Conservation (phyloP, 108 stramenopile species). For the Discostella pseudostelligera region DNA sequence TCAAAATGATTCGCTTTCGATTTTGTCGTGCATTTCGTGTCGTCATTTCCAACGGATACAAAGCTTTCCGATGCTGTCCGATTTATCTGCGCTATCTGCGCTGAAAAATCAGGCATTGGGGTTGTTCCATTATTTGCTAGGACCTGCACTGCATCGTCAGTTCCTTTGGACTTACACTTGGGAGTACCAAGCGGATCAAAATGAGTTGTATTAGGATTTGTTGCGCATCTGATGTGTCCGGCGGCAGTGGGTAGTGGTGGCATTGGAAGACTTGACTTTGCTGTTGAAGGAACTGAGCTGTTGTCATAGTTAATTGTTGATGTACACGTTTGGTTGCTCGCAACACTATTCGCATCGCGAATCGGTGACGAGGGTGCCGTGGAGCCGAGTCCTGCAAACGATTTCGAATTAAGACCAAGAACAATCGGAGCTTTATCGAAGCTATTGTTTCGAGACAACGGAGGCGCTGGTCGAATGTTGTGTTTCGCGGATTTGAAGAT, state of each 20-base stretch:
- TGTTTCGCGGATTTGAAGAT: neutral
- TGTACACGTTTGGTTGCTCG: no score
- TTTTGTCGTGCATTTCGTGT: slow-evolving; percentile 1
- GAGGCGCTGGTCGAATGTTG: neutral
- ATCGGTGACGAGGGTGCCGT: neutral
- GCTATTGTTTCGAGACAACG: slow-evolving; percentile 3
- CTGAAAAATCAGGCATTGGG: neutral
- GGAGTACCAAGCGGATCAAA: slow-evolving; percentile 9
- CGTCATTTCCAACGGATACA: neutral
- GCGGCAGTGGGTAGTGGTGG: neutral
- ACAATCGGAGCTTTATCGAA: no score
- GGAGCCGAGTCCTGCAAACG: neutral
- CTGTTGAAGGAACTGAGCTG: neutral
- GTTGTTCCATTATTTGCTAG: neutral
- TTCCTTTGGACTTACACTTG: no score
- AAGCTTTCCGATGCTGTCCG: neutral
- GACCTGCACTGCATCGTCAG: neutral
- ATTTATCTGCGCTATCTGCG: no score
- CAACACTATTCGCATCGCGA: no score
- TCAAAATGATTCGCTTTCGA: slow-evolving; percentile 19
- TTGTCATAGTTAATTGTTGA: no score
- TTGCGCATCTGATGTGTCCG: neutral
- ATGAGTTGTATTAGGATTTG: neutral
- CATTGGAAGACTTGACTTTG: neutral
- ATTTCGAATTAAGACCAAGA: no score